These are phyloP conservation scores for Helotiales sp. DNA, from an alignment of 2,329 filamentous ascomycete genomes.

Conservation along the genomic window DNA sequence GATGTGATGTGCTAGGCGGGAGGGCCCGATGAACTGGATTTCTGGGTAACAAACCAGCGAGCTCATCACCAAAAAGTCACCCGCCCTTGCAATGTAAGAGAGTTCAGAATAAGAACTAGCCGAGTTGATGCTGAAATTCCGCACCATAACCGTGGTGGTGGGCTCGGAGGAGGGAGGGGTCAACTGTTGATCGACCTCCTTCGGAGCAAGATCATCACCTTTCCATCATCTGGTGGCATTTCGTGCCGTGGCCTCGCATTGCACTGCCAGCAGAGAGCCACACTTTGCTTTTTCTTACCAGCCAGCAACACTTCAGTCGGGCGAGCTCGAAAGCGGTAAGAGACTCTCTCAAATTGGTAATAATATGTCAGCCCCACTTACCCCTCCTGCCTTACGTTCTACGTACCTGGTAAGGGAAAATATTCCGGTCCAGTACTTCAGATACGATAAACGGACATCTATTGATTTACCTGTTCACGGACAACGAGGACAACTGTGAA, in stretches of 20 bases:
- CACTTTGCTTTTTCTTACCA: background rate
- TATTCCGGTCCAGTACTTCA: background rate
- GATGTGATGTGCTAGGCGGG: constrained; percentile 21
- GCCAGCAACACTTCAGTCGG: background rate
- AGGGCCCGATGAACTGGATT: constrained; percentile 18
- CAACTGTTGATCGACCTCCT: constrained; percentile 15
- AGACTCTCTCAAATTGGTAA: constrained; percentile 1
- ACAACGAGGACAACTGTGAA: background rate
- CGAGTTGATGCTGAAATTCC: constrained; percentile 5
- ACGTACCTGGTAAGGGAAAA: background rate
- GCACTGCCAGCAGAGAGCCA: constrained; percentile 16
- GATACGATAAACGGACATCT: background rate
- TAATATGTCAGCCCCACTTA: constrained; percentile 9
- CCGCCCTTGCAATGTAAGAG: background rate
- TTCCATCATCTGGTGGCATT: background rate
- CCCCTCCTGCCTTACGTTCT: no score
- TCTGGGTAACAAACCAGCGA: constrained; percentile 24
- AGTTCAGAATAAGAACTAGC: constrained; percentile 19
- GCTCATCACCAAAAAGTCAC: background rate
- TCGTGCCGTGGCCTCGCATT: constrained; percentile 8
- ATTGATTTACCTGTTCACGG: background rate
- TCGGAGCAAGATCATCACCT: background rate
- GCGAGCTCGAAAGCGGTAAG: background rate
- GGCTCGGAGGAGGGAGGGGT: constrained; percentile 17
- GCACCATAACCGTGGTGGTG: constrained; percentile 16